Conservation (phyloP, 2,329 filamentous ascomycete genomes). For the Colletotrichum camelliae region DNA sequence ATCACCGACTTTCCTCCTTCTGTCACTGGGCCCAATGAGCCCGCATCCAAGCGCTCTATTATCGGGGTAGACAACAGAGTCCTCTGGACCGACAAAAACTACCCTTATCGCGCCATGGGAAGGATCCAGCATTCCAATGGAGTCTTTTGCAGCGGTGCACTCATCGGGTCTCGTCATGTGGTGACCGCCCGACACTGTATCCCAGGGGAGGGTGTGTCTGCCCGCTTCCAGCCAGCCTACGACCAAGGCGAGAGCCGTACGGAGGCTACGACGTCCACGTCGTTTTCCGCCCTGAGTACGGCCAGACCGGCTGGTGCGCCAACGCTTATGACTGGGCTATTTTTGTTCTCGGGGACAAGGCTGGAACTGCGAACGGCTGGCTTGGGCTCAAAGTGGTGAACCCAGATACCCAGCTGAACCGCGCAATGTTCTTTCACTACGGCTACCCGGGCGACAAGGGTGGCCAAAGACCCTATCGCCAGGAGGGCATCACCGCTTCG, state of each 20-base stretch:
- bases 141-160: conserved; percentile 29
- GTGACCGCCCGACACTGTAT: conserved; percentile 32
- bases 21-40: background rate
- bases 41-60: background rate
- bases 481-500: conserved; percentile 8
- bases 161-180: conserved; percentile 33
- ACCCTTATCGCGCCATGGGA: conserved; percentile 21
- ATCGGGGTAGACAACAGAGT: conserved; percentile 8
- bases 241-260: conserved; percentile 25
- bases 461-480: conserved; percentile 20
- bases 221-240: conserved; percentile 29
- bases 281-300: background rate
- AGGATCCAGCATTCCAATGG: conserved; percentile 26
- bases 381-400: conserved; percentile 27
- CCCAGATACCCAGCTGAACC: conserved; percentile 13
- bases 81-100: conserved; percentile 7
- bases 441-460: conserved; percentile 27
- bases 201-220: conserved; percentile 19
- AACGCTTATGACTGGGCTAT: conserved; percentile 30
- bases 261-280: conserved; percentile 3
- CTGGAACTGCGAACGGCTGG: conserved; percentile 29
- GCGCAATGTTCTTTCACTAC: conserved; percentile 23
- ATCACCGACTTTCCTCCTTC: background rate
- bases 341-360: conserved; percentile 27
- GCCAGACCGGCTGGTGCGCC: conserved; percentile 9